Evolutionary conservation across 1,284 basidiomycete genomes (phyloP).

Genomic region (Ceratobasidium sp.): DNA sequence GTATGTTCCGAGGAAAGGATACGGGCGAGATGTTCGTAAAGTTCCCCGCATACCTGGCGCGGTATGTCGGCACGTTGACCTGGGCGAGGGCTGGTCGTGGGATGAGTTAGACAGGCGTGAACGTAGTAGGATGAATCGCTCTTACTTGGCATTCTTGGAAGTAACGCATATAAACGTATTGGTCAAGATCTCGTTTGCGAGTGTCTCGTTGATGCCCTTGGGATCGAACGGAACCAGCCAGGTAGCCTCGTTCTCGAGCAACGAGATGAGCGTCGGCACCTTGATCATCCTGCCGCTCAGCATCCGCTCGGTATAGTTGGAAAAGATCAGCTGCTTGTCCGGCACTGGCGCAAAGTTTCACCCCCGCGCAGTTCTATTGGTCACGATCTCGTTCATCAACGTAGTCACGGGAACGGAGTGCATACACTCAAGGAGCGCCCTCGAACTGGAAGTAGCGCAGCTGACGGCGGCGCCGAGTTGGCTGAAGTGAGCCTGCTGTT

Average conservation of each 20-base stretch:
- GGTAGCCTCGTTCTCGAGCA: conserved; percentile 25
- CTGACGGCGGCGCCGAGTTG: conserved; percentile 13
- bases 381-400: conserved; percentile 12
- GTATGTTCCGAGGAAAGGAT: conserved; percentile 11
- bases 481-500: neutral
- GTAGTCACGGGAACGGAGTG: neutral
- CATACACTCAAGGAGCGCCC: conserved; percentile 15
- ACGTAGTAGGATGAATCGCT: neutral
- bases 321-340: conserved; percentile 11
- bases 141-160: conserved; percentile 23
- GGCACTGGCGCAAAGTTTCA: conserved; percentile 23
- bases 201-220: conserved; percentile 15
- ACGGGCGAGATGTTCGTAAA: conserved; percentile 14
- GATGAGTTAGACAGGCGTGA: neutral
- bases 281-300: conserved; percentile 11
- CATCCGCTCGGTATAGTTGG: conserved; percentile 17
- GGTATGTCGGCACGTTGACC: conserved; percentile 1
- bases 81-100: conserved; percentile 1
- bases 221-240: conserved; percentile 23
- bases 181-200: neutral
- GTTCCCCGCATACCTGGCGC: conserved; percentile 9
- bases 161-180: conserved; percentile 11
- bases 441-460: neutral
- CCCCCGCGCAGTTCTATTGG: conserved; percentile 10
- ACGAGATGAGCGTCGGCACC: conserved; percentile 21